Evolutionary conservation across 2,329 filamentous ascomycete species (phyloP), one percentile per base, ranked within the genome.

Genomic region (Pseudocercospora fuligena): DNA sequence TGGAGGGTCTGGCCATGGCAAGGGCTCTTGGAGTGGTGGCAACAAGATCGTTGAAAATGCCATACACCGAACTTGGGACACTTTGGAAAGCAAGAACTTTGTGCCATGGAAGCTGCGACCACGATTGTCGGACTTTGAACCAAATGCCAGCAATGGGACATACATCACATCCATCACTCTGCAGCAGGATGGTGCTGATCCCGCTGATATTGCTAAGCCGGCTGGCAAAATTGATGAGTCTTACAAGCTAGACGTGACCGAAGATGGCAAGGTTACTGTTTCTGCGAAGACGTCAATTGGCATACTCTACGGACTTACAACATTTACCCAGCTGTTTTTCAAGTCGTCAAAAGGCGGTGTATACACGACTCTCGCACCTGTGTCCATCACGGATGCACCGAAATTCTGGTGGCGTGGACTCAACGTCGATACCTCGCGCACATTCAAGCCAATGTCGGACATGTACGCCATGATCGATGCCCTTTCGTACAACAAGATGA

Each of bases 281-380:
- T 82, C 81, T 25, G 91, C 90, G 16, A 83, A 83, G 40, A 88
- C 90, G 1, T 89, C 89, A 16, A 85, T 87, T 6, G 92, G 92
- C 59, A 81, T 94, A 36, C 82, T 92, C 19, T 87, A 88, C 70
- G 92, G 86, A n/a, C 83, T 96, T 23, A 89, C 91, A 71, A 90
- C 91, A 1, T 92, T 95, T 74, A 85, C 86, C 0, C 92, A 96
- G 81, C 86, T 96, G 16, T 95, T 95, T 81, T 94, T 88, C 80
- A 78, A 87, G 76, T 89, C 92, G 79, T 88, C 89, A 46, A 70
- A 63, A 11, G 86, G 85, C 27, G 74, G 79, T 11, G 78, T 84
- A 1, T 97, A 97, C 81, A 93, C 90, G 1, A 85, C 85, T 0
- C 79, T 87, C 43, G 91, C 90, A 1, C 93, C 93, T 0, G 84